Percentiles rank a stretch among this genome's conserved stretches.
Conservation (phyloP, 371 early-diverging fungal genomes). For the Globomyces sp. region DNA sequence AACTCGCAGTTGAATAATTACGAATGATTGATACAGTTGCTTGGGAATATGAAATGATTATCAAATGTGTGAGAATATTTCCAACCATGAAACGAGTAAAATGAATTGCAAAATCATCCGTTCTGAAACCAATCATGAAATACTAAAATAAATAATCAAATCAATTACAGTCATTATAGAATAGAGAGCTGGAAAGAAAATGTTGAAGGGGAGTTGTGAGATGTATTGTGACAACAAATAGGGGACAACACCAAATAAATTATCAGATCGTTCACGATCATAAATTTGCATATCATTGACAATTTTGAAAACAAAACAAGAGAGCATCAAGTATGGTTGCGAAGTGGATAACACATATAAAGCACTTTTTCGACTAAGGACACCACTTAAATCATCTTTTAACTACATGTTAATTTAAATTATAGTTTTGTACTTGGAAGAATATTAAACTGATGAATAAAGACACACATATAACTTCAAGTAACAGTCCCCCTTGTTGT, state of each 20-base stretch:
- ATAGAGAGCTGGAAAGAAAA: constrained; percentile 18
- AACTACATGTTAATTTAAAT: no score
- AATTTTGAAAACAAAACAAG: constrained; percentile 40
- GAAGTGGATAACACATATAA: constrained; percentile 30
- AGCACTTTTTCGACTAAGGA: constrained; percentile 31
- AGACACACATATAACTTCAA: neutral
- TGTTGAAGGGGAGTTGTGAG: constrained; percentile 31
- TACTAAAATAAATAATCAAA: constrained; percentile 20
- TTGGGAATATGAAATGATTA: constrained; percentile 25
- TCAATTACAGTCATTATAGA: neutral
- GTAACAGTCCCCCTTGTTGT: neutral
- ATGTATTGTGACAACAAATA: constrained; percentile 37
- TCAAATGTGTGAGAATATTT: constrained; percentile 20
- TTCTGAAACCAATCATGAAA: constrained; percentile 40
- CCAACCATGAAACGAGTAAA: constrained; percentile 24
- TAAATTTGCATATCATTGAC: constrained; percentile 39
- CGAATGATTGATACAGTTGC: constrained; percentile 35
- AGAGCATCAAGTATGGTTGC: constrained; percentile 39
- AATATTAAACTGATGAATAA: neutral
- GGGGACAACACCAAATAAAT: constrained; percentile 40
- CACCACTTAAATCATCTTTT: constrained; percentile 28
- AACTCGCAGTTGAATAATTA: constrained; percentile 44
- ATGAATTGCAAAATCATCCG: constrained; percentile 33
- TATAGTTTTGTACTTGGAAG: neutral
- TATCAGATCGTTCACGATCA: constrained; percentile 45